phyloP scores from a whole-genome alignment of 106 monocot species.

The Platanthera guangdongensis region DNA sequence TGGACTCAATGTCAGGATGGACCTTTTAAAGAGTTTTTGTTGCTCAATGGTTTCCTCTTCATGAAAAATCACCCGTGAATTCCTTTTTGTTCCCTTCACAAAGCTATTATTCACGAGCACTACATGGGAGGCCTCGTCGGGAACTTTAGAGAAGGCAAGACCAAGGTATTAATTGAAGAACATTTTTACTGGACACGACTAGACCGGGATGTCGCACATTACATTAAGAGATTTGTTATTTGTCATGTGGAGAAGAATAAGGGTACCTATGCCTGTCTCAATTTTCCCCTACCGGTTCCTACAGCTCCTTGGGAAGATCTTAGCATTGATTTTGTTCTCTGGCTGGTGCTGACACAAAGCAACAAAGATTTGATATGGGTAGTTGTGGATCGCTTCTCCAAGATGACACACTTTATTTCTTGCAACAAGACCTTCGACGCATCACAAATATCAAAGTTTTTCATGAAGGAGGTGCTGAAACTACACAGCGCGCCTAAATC shows the following conservation, averaged over 20 bases:
- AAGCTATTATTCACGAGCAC: no score
- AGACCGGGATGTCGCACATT: background rate
- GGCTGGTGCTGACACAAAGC: background rate
- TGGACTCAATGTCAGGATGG: no score
- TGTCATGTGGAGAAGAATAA: background rate
- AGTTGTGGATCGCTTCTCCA: conserved; percentile 12
- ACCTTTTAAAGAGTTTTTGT: no score
- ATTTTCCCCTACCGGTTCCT: conserved; percentile 11
- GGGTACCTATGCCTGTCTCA: background rate
- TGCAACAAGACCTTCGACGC: background rate
- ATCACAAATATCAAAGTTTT: background rate
- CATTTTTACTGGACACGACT: conserved; percentile 5
- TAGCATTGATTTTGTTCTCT: background rate
- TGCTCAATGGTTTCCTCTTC: background rate
- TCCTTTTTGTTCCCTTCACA: no score
- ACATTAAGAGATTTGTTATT: background rate
- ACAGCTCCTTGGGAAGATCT: conserved; percentile 1
- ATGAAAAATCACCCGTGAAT: background rate
- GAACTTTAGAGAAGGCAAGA: conserved; percentile 1
- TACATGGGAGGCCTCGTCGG: no score
- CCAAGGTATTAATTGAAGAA: background rate
- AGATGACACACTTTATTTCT: conserved; percentile 15
- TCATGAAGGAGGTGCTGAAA: background rate
- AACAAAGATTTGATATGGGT: conserved; percentile 3
- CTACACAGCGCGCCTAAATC: background rate